Percentiles rank a stretch among this genome's conserved stretches.
Evolutionary conservation across 1,139 yeast genomes (phyloP).

Genomic region (Pichia sp.): DNA sequence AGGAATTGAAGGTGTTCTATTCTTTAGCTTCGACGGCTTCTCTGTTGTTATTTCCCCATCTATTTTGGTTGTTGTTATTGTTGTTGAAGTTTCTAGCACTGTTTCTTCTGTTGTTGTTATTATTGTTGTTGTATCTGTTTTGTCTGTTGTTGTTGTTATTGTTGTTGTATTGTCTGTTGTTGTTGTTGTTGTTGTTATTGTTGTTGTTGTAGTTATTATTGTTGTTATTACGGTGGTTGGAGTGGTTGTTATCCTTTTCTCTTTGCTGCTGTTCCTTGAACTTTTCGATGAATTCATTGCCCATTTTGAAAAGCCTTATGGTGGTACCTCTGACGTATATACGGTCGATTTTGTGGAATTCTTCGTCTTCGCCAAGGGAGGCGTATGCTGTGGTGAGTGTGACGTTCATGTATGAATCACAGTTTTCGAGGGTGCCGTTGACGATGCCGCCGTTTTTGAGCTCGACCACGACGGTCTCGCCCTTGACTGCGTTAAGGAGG

Average conservation of each 20-base stretch:
- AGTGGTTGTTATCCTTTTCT: conserved; percentile 31
- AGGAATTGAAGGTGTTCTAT: not conserved
- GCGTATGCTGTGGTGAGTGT: conserved; percentile 79
- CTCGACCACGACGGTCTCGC: conserved; percentile 85
- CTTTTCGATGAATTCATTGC: conserved; percentile 70
- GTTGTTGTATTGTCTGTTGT: conserved; percentile 15
- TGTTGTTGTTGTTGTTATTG: conserved; percentile 18
- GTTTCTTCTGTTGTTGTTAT: conserved; percentile 10
- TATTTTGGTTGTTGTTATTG: conserved; percentile 1
- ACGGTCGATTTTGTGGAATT: conserved; percentile 68
- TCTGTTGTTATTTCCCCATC: conserved; percentile 6
- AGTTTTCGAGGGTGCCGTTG: conserved; percentile 80
- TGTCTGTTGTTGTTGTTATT: conserved; percentile 11
- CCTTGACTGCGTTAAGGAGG: conserved; percentile 86
- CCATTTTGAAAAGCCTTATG: conserved; percentile 64
- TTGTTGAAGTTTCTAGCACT: conserved; percentile 6
- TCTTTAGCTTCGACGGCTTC: conserved; percentile 7
- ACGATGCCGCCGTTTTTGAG: conserved; percentile 90
- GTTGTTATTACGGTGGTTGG: conserved; percentile 18
- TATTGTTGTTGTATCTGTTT: conserved; percentile 12
- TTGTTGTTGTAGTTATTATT: conserved; percentile 28
- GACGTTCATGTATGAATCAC: conserved; percentile 96
- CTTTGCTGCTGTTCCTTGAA: conserved; percentile 54
- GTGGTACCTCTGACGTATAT: conserved; percentile 86
- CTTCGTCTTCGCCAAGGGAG: conserved; percentile 63